Evolutionary conservation across 169 alveolate genomes (phyloP).

Genomic region (Miamiensis avidus): DNA sequence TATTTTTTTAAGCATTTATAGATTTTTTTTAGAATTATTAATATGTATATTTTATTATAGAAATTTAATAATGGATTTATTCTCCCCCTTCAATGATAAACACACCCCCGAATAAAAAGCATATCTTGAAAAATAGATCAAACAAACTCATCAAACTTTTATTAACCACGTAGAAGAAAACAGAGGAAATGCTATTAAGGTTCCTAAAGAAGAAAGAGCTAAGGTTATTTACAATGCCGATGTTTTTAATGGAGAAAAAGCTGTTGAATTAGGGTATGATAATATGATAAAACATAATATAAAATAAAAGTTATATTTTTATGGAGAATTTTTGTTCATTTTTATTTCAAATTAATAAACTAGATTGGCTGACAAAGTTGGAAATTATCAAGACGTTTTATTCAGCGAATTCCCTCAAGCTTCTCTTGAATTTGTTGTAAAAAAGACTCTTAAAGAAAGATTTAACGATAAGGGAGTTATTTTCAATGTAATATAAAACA

Average conservation of each 20-base stretch:
- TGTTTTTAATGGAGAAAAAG: constrained; percentile 26
- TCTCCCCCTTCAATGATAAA: neutral
- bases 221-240: constrained; percentile 18
- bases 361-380: constrained; percentile 21
- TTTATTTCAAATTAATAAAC: neutral
- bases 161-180: constrained; percentile 9
- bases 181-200: neutral
- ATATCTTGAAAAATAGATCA: neutral
- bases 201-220: neutral
- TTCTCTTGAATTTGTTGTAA: neutral
- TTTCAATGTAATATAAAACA: neutral
- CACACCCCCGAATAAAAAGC: neutral
- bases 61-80: neutral
- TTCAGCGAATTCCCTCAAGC: constrained; percentile 17
- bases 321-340: neutral
- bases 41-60: neutral
- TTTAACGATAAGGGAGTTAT: neutral
- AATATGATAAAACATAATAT: neutral
- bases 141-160: constrained; percentile 18
- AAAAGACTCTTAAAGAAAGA: neutral
- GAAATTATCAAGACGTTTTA: constrained; percentile 7
- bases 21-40: neutral
- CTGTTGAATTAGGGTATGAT: neutral
- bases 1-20: neutral
- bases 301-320: neutral